These are phyloP conservation scores for Xenosphaeropsis pyriputrescens DNA, from an alignment of 2,329 filamentous ascomycete species.

Conservation along the genomic window DNA sequence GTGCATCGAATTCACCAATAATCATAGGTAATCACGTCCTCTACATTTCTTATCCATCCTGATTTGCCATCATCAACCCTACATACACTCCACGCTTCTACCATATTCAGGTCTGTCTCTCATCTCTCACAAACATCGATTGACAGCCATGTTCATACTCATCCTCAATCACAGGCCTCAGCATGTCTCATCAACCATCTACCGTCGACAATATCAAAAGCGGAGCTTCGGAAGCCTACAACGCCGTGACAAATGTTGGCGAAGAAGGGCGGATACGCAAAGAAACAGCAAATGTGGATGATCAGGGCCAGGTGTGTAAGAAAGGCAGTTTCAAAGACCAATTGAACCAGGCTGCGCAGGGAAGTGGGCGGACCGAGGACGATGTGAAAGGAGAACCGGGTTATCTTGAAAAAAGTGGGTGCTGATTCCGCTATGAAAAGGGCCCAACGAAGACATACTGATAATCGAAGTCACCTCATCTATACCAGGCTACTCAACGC, in stretches of 20 bases:
- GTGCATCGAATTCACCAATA: too few species aligned
- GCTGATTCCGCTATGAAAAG: too few species aligned
- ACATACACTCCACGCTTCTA: too few species aligned
- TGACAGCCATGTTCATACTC: too few species aligned
- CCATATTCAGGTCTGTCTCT: too few species aligned
- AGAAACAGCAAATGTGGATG: constrained; percentile 5
- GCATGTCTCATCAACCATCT: constrained; percentile 12
- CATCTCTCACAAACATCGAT: too few species aligned
- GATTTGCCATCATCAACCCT: too few species aligned
- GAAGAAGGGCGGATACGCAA: constrained; percentile 5
- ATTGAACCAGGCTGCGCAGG: constrained; percentile 10
- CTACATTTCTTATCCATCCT: too few species aligned
- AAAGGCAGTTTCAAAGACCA: constrained; percentile 12
- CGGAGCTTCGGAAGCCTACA: constrained; percentile 5
- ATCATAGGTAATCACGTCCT: too few species aligned
- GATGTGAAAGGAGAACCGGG: too few species aligned
- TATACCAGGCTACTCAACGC: constrained; percentile 8
- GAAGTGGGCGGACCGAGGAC: background rate
- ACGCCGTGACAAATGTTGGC: constrained; percentile 4
- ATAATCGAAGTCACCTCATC: constrained; percentile 8
- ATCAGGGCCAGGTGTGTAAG: constrained; percentile 8
- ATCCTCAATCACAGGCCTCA: too few species aligned
- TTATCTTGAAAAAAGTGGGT: too few species aligned
- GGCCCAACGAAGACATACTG: constrained; percentile 2
- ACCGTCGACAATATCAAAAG: constrained; percentile 9